Base-by-base conservation (phyloP, 2,329 filamentous ascomycete genomes). In the Iodosphaeria phyllophila region DNA sequence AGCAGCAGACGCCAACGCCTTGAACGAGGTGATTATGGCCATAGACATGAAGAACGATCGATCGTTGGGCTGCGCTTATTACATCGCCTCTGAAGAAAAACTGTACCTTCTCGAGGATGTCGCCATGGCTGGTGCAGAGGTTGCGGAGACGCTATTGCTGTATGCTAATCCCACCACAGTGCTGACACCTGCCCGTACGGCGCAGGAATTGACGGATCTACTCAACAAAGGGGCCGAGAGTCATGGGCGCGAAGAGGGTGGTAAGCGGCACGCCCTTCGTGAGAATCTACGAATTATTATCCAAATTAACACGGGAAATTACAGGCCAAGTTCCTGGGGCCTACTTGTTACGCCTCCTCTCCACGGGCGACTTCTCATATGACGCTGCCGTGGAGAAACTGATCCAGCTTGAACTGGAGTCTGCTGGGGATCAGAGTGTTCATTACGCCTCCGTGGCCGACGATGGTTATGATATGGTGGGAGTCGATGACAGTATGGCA, bases 11-110 rank as follows among this genome's bases (percentile, higher is more conserved):
- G 39, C 38, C 16, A 44, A 46, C 24, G 44, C 52, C 1, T 41
- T 71, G 18, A 63, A 66, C 28, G 78, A 89, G 41, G 51, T 82
- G 14, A 63, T 92, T 29, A 79, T 92, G 69, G 78, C 80, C 1
- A 54, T 92, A 13, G 72, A 91, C 30, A 58, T 86, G 43, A 69
- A 63, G 32, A 63, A 72, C n/a, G 62, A 66, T 16, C 70, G 65
- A 1, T 71, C 63, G 0, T 58, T 92, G 11, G 86, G 86, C 1
- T 93, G 83, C 44, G 74, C 79, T 22, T 92, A 86, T 42, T 92
- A 86, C 42, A 56, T 74, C 23, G 70, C 73, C 5, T 52, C 60
- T 14, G 68, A 82, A 19, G 72, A 78, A 38, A 68, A 60, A 18
- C 48, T 93, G 4, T 74, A 66, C 30, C 58, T 92, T 21, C 71